Base-by-base conservation (phyloP, 1,284 basidiomycete species). In the Rhodotorula mucilaginosa region DNA sequence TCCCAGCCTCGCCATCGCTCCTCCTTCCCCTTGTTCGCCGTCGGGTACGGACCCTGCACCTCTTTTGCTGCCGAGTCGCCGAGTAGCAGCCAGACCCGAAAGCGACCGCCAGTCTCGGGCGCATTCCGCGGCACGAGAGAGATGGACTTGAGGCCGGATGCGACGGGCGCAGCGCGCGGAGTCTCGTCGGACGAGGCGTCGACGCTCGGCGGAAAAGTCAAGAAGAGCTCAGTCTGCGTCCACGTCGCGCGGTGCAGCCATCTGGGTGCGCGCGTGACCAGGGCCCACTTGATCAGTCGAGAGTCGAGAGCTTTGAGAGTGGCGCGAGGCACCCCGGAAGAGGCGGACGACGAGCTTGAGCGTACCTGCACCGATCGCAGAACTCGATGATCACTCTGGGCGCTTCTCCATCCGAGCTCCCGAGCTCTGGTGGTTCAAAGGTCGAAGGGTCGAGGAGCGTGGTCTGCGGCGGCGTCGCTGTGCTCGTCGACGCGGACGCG, bases 181-280 rank as follows among this genome's bases (percentile, higher is more conserved):
- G 12, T 3, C 6, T 18, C 16, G 12, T 31, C 54, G 26, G 8
- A 4, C 23, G 13, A 31, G 18, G 49, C 10, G 47, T 64, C 51
- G 58, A 60, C 5, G 2, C 57, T 31, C 26, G 90, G 86, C 3
- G 92, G 89, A 81, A 96, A 96, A 1, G 93, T 95, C 61, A 96
- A 81, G 78, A 93, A 87, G 29, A 96, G 85, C 78, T 96, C 93
- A 0, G 93, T 96, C 71, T 91, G 90, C 5, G 88, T 86, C 93
- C 93, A 96, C 19, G 87, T 87, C 51, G 93, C 92, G 78, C 93
- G 86, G 75, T 92, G 91, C 39, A 91, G 83, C 91, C 91, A 74
- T 56, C 68, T 70, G 26, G 47, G 39, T 10, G 10, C 39, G 1
- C 12, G 62, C 57, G 59, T 67, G 18, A 21, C 61, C 13, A 15